Percentiles rank a stretch among this genome's conserved stretches.
Conservation (phyloP, 2,329 filamentous ascomycete species). For the Xylaria sp. region DNA sequence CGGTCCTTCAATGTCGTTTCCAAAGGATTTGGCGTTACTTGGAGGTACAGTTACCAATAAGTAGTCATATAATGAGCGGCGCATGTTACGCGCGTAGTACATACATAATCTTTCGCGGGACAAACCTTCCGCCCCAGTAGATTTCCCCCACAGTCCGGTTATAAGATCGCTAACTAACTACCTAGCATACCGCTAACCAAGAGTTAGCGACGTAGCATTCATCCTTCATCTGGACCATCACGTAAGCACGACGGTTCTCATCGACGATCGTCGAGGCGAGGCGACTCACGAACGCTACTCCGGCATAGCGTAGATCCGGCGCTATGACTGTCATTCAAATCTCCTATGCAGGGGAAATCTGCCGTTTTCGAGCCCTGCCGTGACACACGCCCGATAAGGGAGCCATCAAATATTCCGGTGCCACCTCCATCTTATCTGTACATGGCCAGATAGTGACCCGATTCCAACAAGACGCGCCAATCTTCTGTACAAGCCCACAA, state of each 20-base stretch:
- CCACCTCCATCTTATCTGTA: not conserved
- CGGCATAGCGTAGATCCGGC: constrained; percentile 19
- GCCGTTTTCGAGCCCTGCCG: constrained; percentile 14
- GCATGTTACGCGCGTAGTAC: not conserved
- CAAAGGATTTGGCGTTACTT: not conserved
- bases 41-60: not conserved
- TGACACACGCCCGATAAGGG: constrained; percentile 8
- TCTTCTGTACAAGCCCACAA: not conserved
- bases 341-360: constrained; percentile 27
- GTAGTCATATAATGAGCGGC: constrained; percentile 11
- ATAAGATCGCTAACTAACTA: constrained; percentile 28
- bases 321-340: constrained; percentile 16
- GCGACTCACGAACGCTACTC: constrained; percentile 15
- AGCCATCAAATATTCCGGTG: not conserved
- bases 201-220: constrained; percentile 27
- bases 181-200: not conserved
- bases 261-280: constrained; percentile 27
- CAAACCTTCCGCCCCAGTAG: constrained; percentile 35
- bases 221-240: constrained; percentile 15
- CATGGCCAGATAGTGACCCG: not conserved
- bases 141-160: constrained; percentile 16
- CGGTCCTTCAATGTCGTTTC: constrained; percentile 11
- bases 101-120: constrained; percentile 19
- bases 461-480: not conserved
- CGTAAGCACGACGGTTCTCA: constrained; percentile 8